phyloP scores from a whole-genome alignment of 495 filamentous ascomycete species.

The Oidiodendron maius region DNA sequence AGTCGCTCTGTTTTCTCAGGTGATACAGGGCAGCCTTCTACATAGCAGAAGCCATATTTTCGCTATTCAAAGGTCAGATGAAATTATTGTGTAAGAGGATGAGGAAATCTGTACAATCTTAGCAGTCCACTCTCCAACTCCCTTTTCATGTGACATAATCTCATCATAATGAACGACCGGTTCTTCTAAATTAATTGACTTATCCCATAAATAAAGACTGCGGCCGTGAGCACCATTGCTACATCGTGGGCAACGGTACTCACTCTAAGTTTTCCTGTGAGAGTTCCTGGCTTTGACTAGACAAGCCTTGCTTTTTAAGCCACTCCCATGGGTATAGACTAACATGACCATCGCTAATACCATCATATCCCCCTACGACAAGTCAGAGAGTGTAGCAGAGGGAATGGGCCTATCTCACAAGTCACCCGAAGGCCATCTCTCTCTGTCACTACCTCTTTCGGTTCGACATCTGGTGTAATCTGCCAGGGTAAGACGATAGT shows the following conservation, averaged over 20 bases:
- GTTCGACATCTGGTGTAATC: conserved; percentile 49
- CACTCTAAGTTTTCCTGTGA: conserved; percentile 1
- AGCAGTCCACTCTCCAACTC: conserved; percentile 48
- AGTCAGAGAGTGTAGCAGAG: background rate
- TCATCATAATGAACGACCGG: conserved; percentile 52
- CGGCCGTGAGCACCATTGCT: conserved; percentile 11
- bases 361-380: conserved; percentile 43
- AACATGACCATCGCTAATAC: conserved; percentile 33
- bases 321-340: conserved; percentile 49
- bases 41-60: conserved; percentile 30
- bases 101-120: conserved; percentile 46
- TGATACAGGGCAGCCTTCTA: conserved; percentile 53
- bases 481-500: conserved; percentile 24
- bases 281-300: conserved; percentile 11
- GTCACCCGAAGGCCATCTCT: conserved; percentile 19
- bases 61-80: conserved; percentile 11
- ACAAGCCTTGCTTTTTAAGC: conserved; percentile 33
- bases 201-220: conserved; percentile 26
- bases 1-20: conserved; percentile 64
- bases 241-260: background rate
- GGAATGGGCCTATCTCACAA: conserved; percentile 9
- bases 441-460: conserved; percentile 6
- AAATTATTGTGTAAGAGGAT: conserved; percentile 1
- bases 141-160: conserved; percentile 52
- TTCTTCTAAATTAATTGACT: conserved; percentile 28